Percentiles rank a stretch among this genome's conserved stretches.
These are phyloP conservation scores for Cordyceps cicadae DNA, from an alignment of 2,329 filamentous ascomycete species.

Conservation along the genomic window DNA sequence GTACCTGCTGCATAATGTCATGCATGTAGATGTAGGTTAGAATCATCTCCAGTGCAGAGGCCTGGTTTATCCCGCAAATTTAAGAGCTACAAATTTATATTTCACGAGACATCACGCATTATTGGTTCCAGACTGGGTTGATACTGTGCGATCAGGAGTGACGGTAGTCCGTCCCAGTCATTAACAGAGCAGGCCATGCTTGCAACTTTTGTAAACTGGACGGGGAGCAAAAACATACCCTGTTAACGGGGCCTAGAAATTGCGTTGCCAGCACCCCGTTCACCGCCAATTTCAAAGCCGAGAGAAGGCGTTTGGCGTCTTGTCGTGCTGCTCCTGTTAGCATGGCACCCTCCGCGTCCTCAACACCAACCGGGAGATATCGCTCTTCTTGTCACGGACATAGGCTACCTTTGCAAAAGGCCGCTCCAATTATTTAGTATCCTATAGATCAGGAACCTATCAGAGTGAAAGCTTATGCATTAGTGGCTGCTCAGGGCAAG, in stretches of 20 bases:
- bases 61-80: neutral
- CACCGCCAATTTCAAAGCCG: constrained; percentile 1
- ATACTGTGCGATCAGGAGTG: neutral
- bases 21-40: neutral
- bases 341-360: neutral
- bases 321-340: neutral
- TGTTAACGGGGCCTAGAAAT: neutral
- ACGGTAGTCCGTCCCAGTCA: neutral
- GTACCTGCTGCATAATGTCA: neutral
- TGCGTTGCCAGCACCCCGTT: neutral
- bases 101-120: neutral
- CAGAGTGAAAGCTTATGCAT: neutral
- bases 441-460: neutral
- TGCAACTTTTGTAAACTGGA: neutral
- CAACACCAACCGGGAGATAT: neutral
- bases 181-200: neutral
- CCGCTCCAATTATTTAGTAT: neutral
- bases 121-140: neutral
- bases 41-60: neutral
- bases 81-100: neutral
- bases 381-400: neutral
- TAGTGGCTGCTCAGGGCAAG: neutral
- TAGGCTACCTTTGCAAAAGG: neutral
- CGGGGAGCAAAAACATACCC: neutral
- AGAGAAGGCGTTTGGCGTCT: neutral